A percentile compares a stretch with the other conserved stretches of the same genome.
Conservation (phyloP, 2,329 filamentous ascomycete species). For the Calycina marina region DNA sequence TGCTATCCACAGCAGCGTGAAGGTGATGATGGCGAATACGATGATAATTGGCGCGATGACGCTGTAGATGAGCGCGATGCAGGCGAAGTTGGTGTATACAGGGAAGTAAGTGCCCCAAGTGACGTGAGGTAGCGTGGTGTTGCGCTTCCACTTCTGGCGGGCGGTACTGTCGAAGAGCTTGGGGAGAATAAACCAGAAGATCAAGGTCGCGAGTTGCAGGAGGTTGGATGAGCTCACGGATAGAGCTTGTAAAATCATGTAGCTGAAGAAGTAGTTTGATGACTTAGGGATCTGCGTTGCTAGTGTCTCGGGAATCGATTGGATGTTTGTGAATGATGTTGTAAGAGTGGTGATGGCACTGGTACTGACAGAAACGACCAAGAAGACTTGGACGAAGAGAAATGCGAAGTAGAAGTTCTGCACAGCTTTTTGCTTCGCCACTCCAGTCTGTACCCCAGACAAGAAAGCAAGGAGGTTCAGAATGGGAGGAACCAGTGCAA, state of each 20-base stretch:
- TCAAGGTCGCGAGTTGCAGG: constrained; percentile 64
- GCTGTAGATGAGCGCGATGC: constrained; percentile 79
- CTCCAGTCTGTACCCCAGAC: constrained; percentile 72
- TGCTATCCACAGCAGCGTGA: constrained; percentile 80
- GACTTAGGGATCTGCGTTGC: constrained; percentile 71
- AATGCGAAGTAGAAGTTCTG: constrained; percentile 91
- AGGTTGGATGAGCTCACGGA: constrained; percentile 82
- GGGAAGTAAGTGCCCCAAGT: constrained; percentile 93
- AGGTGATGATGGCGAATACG: constrained; percentile 86
- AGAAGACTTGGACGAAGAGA: constrained; percentile 85
- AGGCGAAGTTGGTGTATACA: constrained; percentile 91
- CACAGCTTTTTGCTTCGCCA: constrained; percentile 65
- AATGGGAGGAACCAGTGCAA: constrained; percentile 69
- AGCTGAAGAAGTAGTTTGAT: constrained; percentile 96
- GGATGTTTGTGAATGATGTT: constrained; percentile 33
- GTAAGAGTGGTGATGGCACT: constrained; percentile 52
- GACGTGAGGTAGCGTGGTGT: constrained; percentile 63
- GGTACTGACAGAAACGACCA: constrained; percentile 77
- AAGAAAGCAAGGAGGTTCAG: constrained; percentile 57
- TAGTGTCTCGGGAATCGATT: constrained; percentile 54
- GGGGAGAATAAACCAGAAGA: constrained; percentile 70
- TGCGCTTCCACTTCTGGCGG: constrained; percentile 69
- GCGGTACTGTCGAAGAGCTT: constrained; percentile 72
- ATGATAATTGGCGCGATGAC: constrained; percentile 83
- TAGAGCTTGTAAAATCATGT: constrained; percentile 90